Evolutionary conservation across 139 green algal species (phyloP).

Genomic region (Auxenochlorella pyrenoidosa): DNA sequence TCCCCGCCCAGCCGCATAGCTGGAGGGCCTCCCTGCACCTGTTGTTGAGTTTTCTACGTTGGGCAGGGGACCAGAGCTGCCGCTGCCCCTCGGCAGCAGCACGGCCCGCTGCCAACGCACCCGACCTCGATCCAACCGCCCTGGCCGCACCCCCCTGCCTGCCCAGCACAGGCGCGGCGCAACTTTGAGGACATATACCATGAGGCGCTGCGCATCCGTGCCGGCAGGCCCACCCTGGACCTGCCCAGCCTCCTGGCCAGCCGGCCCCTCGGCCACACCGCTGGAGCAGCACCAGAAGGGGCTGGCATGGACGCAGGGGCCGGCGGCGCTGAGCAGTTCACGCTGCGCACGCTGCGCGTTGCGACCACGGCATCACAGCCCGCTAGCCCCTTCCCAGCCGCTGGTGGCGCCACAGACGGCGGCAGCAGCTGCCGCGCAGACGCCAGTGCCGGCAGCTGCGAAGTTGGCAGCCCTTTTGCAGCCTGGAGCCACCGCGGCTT

Average conservation of each 20-base stretch:
- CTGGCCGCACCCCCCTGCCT: neutral
- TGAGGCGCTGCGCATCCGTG: slow-evolving; percentile 22
- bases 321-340: neutral
- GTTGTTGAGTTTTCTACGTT: too few species aligned
- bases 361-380: neutral
- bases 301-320: neutral
- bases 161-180: neutral
- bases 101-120: too few species aligned
- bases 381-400: neutral
- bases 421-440: neutral
- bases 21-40: too few species aligned
- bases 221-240: slow-evolving; percentile 4
- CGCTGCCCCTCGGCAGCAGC: too few species aligned
- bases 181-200: neutral
- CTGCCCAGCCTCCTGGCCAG: neutral
- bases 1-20: too few species aligned
- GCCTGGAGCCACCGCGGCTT: neutral
- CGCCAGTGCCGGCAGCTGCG: neutral
- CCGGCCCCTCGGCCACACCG: neutral
- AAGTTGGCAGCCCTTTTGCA: neutral
- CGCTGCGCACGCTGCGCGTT: neutral
- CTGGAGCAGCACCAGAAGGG: neutral
- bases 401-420: neutral
- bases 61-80: too few species aligned
- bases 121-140: too few species aligned